A percentile compares a stretch with the other conserved stretches of the same genome.
These are phyloP conservation scores for Trypanosoma cruzi DNA, from an alignment of 208 protist genomes.

Conservation along the genomic window DNA sequence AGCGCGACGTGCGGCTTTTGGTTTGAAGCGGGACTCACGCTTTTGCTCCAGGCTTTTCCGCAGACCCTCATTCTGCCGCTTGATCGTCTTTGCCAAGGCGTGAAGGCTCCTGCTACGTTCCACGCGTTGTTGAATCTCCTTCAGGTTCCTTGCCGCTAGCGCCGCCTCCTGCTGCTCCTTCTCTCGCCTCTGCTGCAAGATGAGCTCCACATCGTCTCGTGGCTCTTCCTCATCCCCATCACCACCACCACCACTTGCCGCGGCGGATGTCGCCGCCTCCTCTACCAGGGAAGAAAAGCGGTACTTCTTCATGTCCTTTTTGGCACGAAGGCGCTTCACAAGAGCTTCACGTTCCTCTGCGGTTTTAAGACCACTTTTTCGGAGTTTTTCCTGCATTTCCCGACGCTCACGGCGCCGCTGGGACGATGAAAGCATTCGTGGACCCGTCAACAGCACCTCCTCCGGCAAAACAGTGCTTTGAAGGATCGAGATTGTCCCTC, in stretches of 20 bases:
- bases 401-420: slow-evolving; percentile 76
- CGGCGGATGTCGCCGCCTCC: slow-evolving; percentile 25
- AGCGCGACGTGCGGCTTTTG: slow-evolving; percentile 48
- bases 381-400: slow-evolving; percentile 69
- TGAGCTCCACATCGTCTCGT: slow-evolving; percentile 51
- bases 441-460: slow-evolving; percentile 69
- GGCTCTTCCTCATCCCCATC: slow-evolving; percentile 30
- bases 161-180: slow-evolving; percentile 45
- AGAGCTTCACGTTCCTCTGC: slow-evolving; percentile 37
- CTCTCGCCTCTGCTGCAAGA: slow-evolving; percentile 43
- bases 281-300: slow-evolving; percentile 54
- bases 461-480: slow-evolving; percentile 85
- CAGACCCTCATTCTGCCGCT: slow-evolving; percentile 76
- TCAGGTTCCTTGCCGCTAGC: slow-evolving; percentile 52
- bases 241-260: slow-evolving; percentile 23
- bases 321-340: slow-evolving; percentile 47
- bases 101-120: slow-evolving; percentile 80
- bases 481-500: slow-evolving; percentile 68
- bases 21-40: slow-evolving; percentile 78
- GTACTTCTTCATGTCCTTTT: slow-evolving; percentile 68
- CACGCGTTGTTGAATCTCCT: slow-evolving; percentile 82
- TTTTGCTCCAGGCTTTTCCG: slow-evolving; percentile 63
- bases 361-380: slow-evolving; percentile 30
- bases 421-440: slow-evolving; percentile 60
- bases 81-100: slow-evolving; percentile 78